Conservation (phyloP, 2,329 filamentous ascomycete species). For the Calonectria montana region DNA sequence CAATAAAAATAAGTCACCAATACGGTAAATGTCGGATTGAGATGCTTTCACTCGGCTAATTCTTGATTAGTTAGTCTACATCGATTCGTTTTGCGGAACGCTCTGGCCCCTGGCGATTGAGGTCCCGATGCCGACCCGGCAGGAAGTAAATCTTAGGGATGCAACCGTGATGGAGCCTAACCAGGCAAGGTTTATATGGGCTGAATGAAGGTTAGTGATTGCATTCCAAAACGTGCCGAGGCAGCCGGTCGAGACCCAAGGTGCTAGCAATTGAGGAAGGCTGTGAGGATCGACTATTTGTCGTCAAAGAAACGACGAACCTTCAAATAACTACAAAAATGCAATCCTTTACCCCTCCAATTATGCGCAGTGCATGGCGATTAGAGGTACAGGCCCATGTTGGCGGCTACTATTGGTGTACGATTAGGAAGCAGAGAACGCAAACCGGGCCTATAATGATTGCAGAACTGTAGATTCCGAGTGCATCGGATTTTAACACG, state of each 20-base stretch:
- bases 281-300: no score
- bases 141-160: not conserved
- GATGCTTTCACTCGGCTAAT: not conserved
- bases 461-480: no score
- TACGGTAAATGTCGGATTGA: not conserved
- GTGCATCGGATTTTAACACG: no score
- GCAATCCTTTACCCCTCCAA: no score
- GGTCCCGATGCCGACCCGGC: no score
- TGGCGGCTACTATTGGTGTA: no score
- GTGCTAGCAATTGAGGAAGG: no score
- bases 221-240: not conserved
- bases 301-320: no score
- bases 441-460: no score
- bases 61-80: not conserved
- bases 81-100: not conserved
- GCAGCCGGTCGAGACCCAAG: not conserved
- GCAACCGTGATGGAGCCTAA: not conserved
- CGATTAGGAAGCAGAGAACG: no score
- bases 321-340: not conserved
- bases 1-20: not conserved
- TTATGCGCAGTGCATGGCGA: no score
- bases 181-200: not conserved
- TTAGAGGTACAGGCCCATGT: no score
- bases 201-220: not conserved
- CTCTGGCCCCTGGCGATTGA: not conserved